These are phyloP conservation scores for Phytophthora crassamura DNA, from an alignment of 352 stramenopile genomes.

Conservation along the genomic window DNA sequence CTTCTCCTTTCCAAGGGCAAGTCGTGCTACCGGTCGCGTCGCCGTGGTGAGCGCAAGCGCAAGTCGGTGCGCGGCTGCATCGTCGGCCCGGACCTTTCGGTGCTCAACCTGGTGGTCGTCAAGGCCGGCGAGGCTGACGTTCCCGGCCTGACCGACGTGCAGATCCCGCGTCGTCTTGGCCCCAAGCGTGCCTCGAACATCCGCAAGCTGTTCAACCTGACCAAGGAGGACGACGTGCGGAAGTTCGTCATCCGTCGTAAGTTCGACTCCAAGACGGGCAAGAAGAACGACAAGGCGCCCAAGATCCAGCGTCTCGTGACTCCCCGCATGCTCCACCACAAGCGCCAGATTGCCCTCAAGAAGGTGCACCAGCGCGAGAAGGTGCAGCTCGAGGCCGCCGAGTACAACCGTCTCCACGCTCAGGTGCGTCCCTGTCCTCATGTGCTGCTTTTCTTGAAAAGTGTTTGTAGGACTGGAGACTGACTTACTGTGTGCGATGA, in stretches of 20 bases:
- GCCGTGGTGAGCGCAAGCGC: slow-evolving; percentile 98
- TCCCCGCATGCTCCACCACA: slow-evolving; percentile 96
- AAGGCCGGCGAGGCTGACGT: slow-evolving; percentile 97
- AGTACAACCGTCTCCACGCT: slow-evolving; percentile 98
- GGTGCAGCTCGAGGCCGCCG: slow-evolving; percentile 94
- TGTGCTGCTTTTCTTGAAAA: neutral
- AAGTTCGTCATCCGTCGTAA: slow-evolving; percentile 99
- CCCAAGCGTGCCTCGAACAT: slow-evolving; percentile 99
- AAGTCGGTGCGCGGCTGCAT: slow-evolving; percentile 99
- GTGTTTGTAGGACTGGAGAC: slow-evolving; percentile 13
- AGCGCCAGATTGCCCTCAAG: slow-evolving; percentile 90
- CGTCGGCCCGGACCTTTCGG: slow-evolving; percentile 98
- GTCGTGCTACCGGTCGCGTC: slow-evolving; percentile 96
- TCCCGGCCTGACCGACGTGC: slow-evolving; percentile 97
- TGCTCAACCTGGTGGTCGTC: slow-evolving; percentile 99
- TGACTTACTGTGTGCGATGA: slow-evolving; percentile 50
- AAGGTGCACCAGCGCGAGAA: slow-evolving; percentile 91
- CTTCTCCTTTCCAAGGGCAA: slow-evolving; percentile 98
- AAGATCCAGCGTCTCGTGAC: slow-evolving; percentile 99
- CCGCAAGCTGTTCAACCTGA: slow-evolving; percentile 99
- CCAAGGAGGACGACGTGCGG: slow-evolving; percentile 99
- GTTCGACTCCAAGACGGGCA: slow-evolving; percentile 99
- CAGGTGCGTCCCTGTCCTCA: slow-evolving; percentile 66
- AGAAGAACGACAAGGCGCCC: slow-evolving; percentile 97
- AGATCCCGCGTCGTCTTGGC: slow-evolving; percentile 96